Evolutionary conservation across 192 early-diverging fungal genomes (phyloP).

Genomic region (Backusella morwellensis): DNA sequence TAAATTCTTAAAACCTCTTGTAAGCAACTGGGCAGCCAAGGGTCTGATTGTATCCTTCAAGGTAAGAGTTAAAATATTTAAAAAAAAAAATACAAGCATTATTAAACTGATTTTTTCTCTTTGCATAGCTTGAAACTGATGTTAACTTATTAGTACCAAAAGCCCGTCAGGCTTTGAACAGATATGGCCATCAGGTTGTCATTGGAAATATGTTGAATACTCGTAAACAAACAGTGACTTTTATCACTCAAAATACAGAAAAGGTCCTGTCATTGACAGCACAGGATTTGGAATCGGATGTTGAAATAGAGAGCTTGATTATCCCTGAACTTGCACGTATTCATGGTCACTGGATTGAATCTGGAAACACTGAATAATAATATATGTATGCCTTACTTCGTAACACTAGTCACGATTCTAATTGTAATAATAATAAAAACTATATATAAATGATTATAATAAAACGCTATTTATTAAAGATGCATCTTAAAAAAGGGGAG

Average conservation of each 20-base stretch:
- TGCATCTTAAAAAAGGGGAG: neutral
- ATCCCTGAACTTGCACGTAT: constrained; percentile 64
- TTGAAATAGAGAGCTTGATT: constrained; percentile 75
- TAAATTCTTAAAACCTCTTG: constrained; percentile 92
- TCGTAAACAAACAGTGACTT: constrained; percentile 80
- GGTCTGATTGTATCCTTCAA: constrained; percentile 98
- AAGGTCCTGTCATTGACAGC: constrained; percentile 47
- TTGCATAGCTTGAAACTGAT: constrained; percentile 83
- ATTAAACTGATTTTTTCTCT: too few species aligned
- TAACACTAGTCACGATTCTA: neutral
- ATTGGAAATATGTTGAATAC: constrained; percentile 93
- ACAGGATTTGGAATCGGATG: constrained; percentile 47
- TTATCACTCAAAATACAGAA: constrained; percentile 53
- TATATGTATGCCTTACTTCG: neutral
- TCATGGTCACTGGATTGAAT: constrained; percentile 64
- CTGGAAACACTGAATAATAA: constrained; percentile 18
- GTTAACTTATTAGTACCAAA: constrained; percentile 76
- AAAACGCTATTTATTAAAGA: too few species aligned
- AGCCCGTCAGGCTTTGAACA: constrained; percentile 68
- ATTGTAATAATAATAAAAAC: neutral
- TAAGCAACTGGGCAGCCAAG: constrained; percentile 86
- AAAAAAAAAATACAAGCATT: too few species aligned
- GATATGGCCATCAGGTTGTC: constrained; percentile 96
- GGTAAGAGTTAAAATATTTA: constrained; percentile 36
- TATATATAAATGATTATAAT: neutral